These are phyloP conservation scores for Hyaloperonospora brassicae DNA, from an alignment of 352 stramenopile genomes.

Conservation along the genomic window DNA sequence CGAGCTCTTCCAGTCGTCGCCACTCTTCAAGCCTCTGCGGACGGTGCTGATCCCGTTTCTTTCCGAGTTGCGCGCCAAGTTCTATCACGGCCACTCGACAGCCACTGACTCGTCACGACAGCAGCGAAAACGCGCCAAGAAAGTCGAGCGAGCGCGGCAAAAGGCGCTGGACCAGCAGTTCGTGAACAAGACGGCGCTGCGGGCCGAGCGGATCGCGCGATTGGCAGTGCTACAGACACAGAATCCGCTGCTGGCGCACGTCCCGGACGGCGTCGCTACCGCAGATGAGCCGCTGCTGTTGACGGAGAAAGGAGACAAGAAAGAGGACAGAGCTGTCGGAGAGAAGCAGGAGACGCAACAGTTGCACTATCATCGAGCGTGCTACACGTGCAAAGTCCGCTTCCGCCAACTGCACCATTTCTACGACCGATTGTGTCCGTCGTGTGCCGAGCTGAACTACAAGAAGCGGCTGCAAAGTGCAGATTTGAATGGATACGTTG, in stretches of 20 bases:
- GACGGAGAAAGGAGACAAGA: conserved; percentile 6
- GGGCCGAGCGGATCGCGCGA: conserved; percentile 47
- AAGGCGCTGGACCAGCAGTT: no score
- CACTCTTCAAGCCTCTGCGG: conserved; percentile 58
- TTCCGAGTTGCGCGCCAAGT: no score
- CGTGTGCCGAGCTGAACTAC: conserved; percentile 90
- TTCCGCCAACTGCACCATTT: conserved; percentile 86
- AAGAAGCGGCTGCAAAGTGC: conserved; percentile 87
- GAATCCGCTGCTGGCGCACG: conserved; percentile 17
- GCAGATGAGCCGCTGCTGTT: not conserved
- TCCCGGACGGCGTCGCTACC: conserved; percentile 45
- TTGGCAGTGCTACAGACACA: conserved; percentile 41
- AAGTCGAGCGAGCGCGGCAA: no score
- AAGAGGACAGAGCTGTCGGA: conserved; percentile 46
- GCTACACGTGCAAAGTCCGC: conserved; percentile 89
- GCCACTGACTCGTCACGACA: no score
- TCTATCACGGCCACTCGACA: no score
- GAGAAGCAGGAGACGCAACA: conserved; percentile 20
- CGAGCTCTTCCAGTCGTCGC: not conserved
- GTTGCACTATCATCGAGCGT: conserved; percentile 87
- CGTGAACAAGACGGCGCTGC: conserved; percentile 37
- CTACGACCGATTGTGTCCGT: conserved; percentile 90
- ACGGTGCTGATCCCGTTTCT: conserved; percentile 14
- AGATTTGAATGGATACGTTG: conserved; percentile 69
- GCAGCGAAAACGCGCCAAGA: no score